Conservation (phyloP, 2,329 filamentous ascomycete genomes). For the Emericellopsis cladophorae region DNA sequence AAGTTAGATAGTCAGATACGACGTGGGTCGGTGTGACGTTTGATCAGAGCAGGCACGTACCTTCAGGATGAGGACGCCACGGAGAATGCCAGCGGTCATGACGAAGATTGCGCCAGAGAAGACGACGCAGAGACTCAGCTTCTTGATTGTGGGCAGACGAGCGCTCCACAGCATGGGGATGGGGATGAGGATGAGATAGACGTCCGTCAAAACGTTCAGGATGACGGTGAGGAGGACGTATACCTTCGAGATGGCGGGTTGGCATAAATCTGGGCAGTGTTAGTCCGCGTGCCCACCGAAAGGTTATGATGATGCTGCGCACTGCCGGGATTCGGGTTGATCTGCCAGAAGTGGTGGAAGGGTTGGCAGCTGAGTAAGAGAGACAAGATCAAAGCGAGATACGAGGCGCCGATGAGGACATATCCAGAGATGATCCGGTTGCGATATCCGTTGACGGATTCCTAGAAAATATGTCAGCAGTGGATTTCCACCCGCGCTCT, state of each 20-base stretch:
- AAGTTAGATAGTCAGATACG: background rate
- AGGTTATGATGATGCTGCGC: slow-evolving; percentile 15
- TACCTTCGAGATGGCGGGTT: slow-evolving; percentile 24
- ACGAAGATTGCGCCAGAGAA: slow-evolving; percentile 44
- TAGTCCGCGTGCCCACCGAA: slow-evolving; percentile 11
- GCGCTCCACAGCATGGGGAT: slow-evolving; percentile 41
- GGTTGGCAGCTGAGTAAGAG: slow-evolving; percentile 21
- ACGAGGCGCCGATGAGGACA: slow-evolving; percentile 18
- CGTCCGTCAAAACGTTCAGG: slow-evolving; percentile 24
- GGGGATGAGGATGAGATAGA: slow-evolving; percentile 25
- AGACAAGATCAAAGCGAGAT: slow-evolving; percentile 16
- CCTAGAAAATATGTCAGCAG: background rate
- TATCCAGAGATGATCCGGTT: slow-evolving; percentile 18
- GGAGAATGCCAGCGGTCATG: slow-evolving; percentile 39
- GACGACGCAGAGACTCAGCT: slow-evolving; percentile 37
- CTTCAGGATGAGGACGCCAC: slow-evolving; percentile 31
- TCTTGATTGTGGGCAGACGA: slow-evolving; percentile 32
- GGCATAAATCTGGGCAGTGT: slow-evolving; percentile 12
- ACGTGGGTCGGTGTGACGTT: too few relatives aligned
- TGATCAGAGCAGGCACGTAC: background rate
- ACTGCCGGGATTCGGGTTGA: slow-evolving; percentile 24
- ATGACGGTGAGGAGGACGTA: slow-evolving; percentile 21
- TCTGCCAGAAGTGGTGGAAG: slow-evolving; percentile 25
- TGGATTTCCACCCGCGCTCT: slow-evolving; percentile 1
- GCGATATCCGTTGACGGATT: slow-evolving; percentile 13